Base-by-base conservation (phyloP, 2,329 filamentous ascomycete species). In the Claviceps arundinis region DNA sequence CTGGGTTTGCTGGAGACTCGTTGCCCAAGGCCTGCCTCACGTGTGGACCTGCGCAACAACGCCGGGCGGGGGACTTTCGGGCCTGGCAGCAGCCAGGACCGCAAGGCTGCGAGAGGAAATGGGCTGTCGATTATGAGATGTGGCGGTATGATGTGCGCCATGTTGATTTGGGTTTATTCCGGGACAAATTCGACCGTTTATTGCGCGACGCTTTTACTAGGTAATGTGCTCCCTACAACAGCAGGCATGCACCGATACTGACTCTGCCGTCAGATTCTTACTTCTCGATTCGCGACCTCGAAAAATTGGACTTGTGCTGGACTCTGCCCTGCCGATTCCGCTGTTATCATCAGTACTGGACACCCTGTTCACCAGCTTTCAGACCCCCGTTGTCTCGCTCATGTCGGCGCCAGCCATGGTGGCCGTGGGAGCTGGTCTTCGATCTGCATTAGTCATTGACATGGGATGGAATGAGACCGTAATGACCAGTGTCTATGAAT, bases 391-490 rank as follows among this genome's bases (percentile, higher is more conserved):
- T 22, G 78, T 97, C 56, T 90, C 88, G 2, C 74, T 98, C 43
- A 72, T 96, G 61, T 88, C 89, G 1, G 78, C 81, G 0, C 81
- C 91, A 0, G 77, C 89, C 19, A 84, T 93, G 67, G 75, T 82
- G 1, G 74, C 85, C 6, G 78, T 90, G 3, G 85, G 85, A 7
- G 89, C 90, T 5, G 93, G 93, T 0, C 72, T 95, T 42, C 82
- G 93, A 14, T 88, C 87, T n/a, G 89, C 85, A 1, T 67, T 98
- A 43, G 81, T 97, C 0, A 75, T 98, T 40, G 89, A 98, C 62
- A 76, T 98, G 55, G 93, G 91, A 44, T 98, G 93, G 93, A 77
- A 82, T 43, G 93, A 97, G 67, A 95, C 90, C 0, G 78, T 84
- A 0, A 80, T 94, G 22, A 95, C 89, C 0, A 86, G 84, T 5